A percentile compares a stretch with the other conserved stretches of the same genome.
These are phyloP conservation scores for Penicillium sp. DNA, from an alignment of 2,329 filamentous ascomycete genomes.

Conservation along the genomic window DNA sequence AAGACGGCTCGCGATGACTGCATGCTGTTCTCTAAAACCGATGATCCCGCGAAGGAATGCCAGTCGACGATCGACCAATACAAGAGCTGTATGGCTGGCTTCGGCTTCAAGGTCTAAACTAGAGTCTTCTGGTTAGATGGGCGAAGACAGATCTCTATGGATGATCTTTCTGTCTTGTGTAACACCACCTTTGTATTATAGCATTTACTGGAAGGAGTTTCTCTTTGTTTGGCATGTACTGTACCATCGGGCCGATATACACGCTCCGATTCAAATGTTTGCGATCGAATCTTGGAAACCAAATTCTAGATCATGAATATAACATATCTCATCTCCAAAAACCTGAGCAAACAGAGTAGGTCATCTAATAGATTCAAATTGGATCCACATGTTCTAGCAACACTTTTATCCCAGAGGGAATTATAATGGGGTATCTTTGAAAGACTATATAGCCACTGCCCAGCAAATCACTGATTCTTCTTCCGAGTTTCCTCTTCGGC, in stretches of 20 bases:
- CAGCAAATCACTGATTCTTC: slow-evolving; percentile 33
- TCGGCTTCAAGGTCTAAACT: slow-evolving; percentile 70
- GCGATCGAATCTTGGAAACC: background rate
- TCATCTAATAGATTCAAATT: background rate
- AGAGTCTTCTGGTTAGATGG: background rate
- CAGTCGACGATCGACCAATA: slow-evolving; percentile 80
- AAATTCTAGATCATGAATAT: background rate
- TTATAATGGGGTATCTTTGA: slow-evolving; percentile 30
- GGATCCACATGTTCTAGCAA: background rate
- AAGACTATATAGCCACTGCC: slow-evolving; percentile 9
- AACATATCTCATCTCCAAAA: background rate
- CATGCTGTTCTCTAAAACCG: slow-evolving; percentile 91
- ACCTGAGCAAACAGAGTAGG: background rate
- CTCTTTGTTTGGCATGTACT: slow-evolving; percentile 9
- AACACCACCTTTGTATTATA: slow-evolving; percentile 23
- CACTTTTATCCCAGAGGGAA: background rate
- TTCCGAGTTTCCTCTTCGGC: slow-evolving; percentile 31
- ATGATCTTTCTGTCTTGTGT: slow-evolving; percentile 2
- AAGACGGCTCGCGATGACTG: slow-evolving; percentile 93
- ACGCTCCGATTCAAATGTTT: background rate
- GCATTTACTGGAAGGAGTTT: slow-evolving; percentile 22
- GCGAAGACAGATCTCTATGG: background rate
- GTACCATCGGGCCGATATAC: background rate
- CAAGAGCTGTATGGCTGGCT: slow-evolving; percentile 87
- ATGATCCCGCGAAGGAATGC: slow-evolving; percentile 79